These are phyloP conservation scores for Diutina siamensis DNA, from an alignment of 1,139 yeast species.

Conservation along the genomic window DNA sequence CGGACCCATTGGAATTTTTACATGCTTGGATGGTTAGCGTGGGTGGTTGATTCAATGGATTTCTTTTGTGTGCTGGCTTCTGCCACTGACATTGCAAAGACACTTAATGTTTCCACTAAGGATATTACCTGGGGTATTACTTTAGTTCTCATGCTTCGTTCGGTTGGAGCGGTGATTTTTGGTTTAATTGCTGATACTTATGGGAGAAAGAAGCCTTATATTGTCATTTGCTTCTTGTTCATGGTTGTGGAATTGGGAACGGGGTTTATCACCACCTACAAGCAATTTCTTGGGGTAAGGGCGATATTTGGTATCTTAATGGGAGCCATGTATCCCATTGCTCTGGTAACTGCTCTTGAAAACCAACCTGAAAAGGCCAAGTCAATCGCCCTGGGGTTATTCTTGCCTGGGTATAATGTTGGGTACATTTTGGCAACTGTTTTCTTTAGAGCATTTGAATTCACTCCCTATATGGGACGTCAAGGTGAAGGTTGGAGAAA, in stretches of 20 bases:
- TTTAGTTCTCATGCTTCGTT: constrained; percentile 64
- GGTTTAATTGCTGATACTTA: constrained; percentile 57
- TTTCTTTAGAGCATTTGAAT: constrained; percentile 44
- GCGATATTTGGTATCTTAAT: constrained; percentile 57
- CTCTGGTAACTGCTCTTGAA: constrained; percentile 44
- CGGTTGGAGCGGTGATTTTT: constrained; percentile 66
- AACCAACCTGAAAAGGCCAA: constrained; percentile 38
- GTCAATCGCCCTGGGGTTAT: constrained; percentile 53
- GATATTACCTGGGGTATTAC: constrained; percentile 75
- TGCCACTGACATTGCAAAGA: constrained; percentile 42
- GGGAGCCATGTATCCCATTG: constrained; percentile 64
- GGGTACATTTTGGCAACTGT: constrained; percentile 58
- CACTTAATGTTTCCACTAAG: constrained; percentile 37
- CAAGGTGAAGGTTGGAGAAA: constrained; percentile 52
- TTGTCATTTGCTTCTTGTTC: constrained; percentile 40
- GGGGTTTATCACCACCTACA: constrained; percentile 56
- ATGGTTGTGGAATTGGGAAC: constrained; percentile 59
- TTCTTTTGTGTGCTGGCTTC: constrained; percentile 61
- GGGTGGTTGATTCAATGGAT: constrained; percentile 78
- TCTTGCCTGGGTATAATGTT: constrained; percentile 66
- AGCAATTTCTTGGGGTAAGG: constrained; percentile 56
- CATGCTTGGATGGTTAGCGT: constrained; percentile 51
- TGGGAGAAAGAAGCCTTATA: constrained; percentile 66
- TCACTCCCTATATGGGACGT: not conserved
- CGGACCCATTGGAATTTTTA: constrained; percentile 52